Percentiles rank a stretch among this genome's conserved stretches.
phyloP scores from a whole-genome alignment of 176 grass and related monocot genomes.

The Elaeis guineensis region DNA sequence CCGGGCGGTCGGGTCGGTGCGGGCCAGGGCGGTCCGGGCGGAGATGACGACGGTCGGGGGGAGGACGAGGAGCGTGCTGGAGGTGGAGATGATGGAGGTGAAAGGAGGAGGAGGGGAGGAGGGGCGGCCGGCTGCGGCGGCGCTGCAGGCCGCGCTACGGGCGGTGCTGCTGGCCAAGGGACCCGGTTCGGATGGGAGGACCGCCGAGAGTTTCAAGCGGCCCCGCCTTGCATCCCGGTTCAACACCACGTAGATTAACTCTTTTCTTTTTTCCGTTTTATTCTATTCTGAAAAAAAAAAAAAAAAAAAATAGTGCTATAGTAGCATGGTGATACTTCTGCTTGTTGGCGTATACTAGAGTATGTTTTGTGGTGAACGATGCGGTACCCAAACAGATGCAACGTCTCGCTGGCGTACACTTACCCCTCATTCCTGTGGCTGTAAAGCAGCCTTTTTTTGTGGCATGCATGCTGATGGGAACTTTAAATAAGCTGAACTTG shows the following conservation, averaged over 20 bases:
- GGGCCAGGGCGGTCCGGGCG: slow-evolving; percentile 60
- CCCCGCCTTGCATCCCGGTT: slow-evolving; percentile 38
- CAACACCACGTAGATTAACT: slow-evolving; percentile 8
- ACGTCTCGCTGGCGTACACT: too few relatives aligned
- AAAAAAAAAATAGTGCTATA: too few relatives aligned
- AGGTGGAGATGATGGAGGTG: slow-evolving; percentile 46
- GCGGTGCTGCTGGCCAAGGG: slow-evolving; percentile 46
- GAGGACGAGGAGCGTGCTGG: slow-evolving; percentile 57
- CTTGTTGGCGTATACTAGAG: too few relatives aligned
- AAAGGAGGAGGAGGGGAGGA: background rate
- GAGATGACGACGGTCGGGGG: slow-evolving; percentile 85
- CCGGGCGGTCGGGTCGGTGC: slow-evolving; percentile 57
- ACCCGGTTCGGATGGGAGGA: slow-evolving; percentile 24
- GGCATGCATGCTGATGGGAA: too few relatives aligned
- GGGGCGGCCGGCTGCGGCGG: slow-evolving; percentile 15
- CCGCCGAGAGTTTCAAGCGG: slow-evolving; percentile 53
- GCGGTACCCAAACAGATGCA: too few relatives aligned
- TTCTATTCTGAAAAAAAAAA: too few relatives aligned
- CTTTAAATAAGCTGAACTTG: too few relatives aligned
- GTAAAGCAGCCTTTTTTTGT: too few relatives aligned
- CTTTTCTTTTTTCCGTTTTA: too few relatives aligned
- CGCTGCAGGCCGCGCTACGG: slow-evolving; percentile 62
- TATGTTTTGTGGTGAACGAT: too few relatives aligned
- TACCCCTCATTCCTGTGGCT: too few relatives aligned
- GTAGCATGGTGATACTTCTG: too few relatives aligned